phyloP scores from a whole-genome alignment of 176 grass and related monocot genomes.

The Eleusine indica region DNA sequence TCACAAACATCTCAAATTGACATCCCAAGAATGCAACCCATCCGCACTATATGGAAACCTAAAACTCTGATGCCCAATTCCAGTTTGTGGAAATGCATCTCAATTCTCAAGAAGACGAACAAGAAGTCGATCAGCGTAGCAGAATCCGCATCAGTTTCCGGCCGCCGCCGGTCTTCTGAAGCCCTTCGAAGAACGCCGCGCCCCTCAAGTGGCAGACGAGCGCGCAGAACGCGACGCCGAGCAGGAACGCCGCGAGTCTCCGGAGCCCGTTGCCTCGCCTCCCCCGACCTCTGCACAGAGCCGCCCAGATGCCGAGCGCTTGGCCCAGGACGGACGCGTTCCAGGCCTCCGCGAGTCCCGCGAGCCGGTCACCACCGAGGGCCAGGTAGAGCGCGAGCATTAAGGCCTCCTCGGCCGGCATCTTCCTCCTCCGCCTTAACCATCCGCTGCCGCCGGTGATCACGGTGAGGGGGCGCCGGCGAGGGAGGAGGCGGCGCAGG shows the following conservation, averaged over 20 bases:
- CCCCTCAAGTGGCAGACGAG: conserved; percentile 41
- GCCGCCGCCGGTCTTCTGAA: conserved; percentile 33
- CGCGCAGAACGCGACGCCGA: conserved; percentile 46
- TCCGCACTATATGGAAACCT: background rate
- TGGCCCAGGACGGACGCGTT: conserved; percentile 43
- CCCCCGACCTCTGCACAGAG: conserved; percentile 21
- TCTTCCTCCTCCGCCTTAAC: conserved; percentile 28
- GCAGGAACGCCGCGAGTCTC: conserved; percentile 44
- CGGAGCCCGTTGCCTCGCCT: conserved; percentile 22
- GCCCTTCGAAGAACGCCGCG: conserved; percentile 21
- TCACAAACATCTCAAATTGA: background rate
- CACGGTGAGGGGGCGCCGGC: conserved; percentile 20
- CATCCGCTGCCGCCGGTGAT: conserved; percentile 32
- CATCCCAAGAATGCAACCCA: background rate
- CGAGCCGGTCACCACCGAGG: conserved; percentile 43
- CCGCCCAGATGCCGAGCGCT: conserved; percentile 43
- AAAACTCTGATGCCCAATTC: background rate
- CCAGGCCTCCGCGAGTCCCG: conserved; percentile 31
- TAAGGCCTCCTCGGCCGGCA: background rate
- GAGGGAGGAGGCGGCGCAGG: conserved; percentile 38
- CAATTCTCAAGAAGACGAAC: conserved; percentile 26
- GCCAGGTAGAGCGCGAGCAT: conserved; percentile 42
- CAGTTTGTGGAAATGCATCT: background rate
- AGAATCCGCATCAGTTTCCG: conserved; percentile 40
- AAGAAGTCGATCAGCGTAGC: conserved; percentile 35